These are phyloP conservation scores for Vitis hybrid DNA, from an alignment of 177 flowering plant species.

Conservation along the genomic window DNA sequence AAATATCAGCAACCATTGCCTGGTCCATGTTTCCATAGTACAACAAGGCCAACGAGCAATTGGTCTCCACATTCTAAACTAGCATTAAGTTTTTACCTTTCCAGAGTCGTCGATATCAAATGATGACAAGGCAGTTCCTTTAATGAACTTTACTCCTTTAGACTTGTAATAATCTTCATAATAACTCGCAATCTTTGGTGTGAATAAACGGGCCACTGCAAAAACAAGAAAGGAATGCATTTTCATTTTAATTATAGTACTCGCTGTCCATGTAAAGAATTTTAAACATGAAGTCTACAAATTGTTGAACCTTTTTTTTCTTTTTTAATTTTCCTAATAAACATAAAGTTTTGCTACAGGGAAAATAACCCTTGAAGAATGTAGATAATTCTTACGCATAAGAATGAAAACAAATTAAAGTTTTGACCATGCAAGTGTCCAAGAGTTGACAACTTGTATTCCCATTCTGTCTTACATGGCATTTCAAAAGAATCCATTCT, in stretches of 20 bases:
- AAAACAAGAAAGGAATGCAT: conserved; percentile 1
- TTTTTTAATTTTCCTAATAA: too few species aligned
- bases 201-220: conserved; percentile 92
- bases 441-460: neutral
- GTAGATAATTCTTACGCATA: neutral
- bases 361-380: too few species aligned
- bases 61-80: neutral
- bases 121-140: conserved; percentile 88
- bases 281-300: neutral
- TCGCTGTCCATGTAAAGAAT: neutral
- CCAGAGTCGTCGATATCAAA: conserved; percentile 71
- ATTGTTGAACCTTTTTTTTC: too few species aligned
- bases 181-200: conserved; percentile 75
- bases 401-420: neutral
- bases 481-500: neutral
- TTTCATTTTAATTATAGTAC: neutral
- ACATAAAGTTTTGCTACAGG: too few species aligned
- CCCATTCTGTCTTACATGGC: neutral
- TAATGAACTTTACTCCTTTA: conserved; percentile 85
- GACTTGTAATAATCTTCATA: conserved; percentile 85
- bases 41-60: neutral
- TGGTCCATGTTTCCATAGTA: neutral
- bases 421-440: neutral
- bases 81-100: conserved; percentile 48
- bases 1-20: neutral